Evolutionary conservation across 1,284 basidiomycete genomes (phyloP), one percentile per base, ranked within the genome.

Genomic region (Exobasidium cylindrosporum): DNA sequence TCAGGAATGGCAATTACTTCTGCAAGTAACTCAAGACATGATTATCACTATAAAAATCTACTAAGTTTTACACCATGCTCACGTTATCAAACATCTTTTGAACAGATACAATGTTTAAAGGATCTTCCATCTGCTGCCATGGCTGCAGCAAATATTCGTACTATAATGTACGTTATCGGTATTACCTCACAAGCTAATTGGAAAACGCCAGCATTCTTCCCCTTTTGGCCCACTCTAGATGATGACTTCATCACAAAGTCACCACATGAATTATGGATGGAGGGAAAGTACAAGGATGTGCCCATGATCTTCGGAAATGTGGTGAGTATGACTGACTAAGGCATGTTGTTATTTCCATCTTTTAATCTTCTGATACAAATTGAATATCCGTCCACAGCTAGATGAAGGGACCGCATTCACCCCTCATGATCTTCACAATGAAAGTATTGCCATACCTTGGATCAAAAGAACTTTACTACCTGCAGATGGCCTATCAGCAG

Each of bases 281-380:
- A 63, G 17, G 66, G 68, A 4, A 62, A 64, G 49, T 58, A 70
- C 1, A 63, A 66, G 17, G 60, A 64, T 31, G 64, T 72, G 28
- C 68, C 70, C 28, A 45, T 72, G 35, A 70, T 72, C 31, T 59
- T 58, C 17, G 66, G 66, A 11, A 65, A 70, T 63, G 61, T 56
- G 30, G 53, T 68, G 40, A n/a, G n/a, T n/a, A n/a, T n/a, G n/a
- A n/a, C n/a, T n/a, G n/a, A n/a, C n/a, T n/a, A n/a, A n/a, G 69
- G 67, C 45, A 64, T 61, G 40, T 23, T 65, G n/a, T n/a, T n/a
- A n/a, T n/a, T n/a, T n/a, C n/a, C n/a, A n/a, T n/a, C n/a, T n/a
- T n/a, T n/a, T n/a, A n/a, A n/a, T n/a, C n/a, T n/a, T n/a, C n/a
- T n/a, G n/a, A n/a, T n/a, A n/a, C n/a, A n/a, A n/a, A n/a, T n/a